phyloP scores from a whole-genome alignment of 2,329 filamentous ascomycete genomes.

The Exophiala lecanii-corni region DNA sequence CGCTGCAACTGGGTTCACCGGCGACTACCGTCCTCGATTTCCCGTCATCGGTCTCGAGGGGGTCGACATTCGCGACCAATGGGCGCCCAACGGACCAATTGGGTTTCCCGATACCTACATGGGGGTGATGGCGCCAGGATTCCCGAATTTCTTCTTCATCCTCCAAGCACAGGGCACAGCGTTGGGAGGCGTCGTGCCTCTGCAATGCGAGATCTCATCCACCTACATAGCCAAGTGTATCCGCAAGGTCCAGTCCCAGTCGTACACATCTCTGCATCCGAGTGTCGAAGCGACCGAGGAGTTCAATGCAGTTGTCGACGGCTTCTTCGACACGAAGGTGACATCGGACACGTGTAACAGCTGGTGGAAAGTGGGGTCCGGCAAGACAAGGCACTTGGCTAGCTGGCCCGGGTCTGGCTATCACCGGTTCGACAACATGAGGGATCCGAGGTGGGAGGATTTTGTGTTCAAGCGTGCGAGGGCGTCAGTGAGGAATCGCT shows the following conservation, averaged over 20 bases:
- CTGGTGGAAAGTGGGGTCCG: constrained; percentile 1
- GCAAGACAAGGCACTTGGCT: constrained; percentile 3
- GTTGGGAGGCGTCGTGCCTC: constrained; percentile 22
- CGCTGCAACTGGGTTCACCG: constrained; percentile 35
- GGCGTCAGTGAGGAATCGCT: constrained; percentile 1
- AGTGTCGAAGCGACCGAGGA: constrained; percentile 1
- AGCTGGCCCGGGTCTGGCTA: constrained; percentile 19
- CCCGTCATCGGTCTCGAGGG: constrained; percentile 29
- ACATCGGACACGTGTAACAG: constrained; percentile 1
- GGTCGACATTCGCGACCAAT: constrained; percentile 28
- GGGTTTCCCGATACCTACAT: constrained; percentile 32
- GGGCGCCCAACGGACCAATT: constrained; percentile 24
- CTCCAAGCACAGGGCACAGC: constrained; percentile 28
- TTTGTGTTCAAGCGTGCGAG: constrained; percentile 29
- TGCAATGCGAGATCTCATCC: constrained; percentile 4
- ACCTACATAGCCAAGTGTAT: constrained; percentile 9
- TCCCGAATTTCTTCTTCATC: constrained; percentile 32
- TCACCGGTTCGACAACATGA: constrained; percentile 32
- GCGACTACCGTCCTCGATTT: constrained; percentile 31
- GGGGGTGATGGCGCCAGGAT: constrained; percentile 28
- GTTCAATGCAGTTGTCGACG: constrained; percentile 4
- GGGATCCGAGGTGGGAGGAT: constrained; percentile 35
- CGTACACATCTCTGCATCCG: constrained; percentile 1
- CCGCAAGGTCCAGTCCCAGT: constrained; percentile 6
- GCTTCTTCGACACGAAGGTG: constrained; percentile 5